phyloP scores from a whole-genome alignment of 805 yeast genomes.

The Middelhovenomyces tepae region DNA sequence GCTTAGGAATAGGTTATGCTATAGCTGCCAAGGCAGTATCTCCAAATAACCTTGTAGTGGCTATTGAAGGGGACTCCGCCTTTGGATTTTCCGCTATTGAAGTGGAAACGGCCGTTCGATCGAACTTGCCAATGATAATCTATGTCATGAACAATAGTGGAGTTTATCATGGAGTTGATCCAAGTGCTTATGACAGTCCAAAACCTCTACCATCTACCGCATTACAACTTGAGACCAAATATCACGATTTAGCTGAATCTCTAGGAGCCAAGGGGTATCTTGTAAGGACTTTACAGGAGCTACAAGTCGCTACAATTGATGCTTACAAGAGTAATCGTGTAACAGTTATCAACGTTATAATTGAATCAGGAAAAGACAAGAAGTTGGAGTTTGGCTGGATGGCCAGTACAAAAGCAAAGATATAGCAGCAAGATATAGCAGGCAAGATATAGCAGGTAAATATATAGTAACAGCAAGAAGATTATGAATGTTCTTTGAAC shows the following conservation, averaged over 20 bases:
- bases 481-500: no score
- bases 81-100: slow-evolving; percentile 70
- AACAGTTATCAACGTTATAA: slow-evolving; percentile 50
- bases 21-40: slow-evolving; percentile 47
- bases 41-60: slow-evolving; percentile 40
- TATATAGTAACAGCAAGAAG: no score
- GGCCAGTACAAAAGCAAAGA: slow-evolving; percentile 36
- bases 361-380: slow-evolving; percentile 46
- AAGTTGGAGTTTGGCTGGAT: slow-evolving; percentile 64
- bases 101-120: slow-evolving; percentile 57
- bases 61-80: slow-evolving; percentile 70
- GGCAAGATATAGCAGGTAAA: no score
- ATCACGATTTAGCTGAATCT: slow-evolving; percentile 46
- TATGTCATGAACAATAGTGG: slow-evolving; percentile 70
- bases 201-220: slow-evolving; percentile 49
- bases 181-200: slow-evolving; percentile 20
- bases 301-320: slow-evolving; percentile 26
- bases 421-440: no score
- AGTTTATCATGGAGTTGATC: slow-evolving; percentile 54
- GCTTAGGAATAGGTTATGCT: slow-evolving; percentile 63
- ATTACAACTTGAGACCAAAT: slow-evolving; percentile 44
- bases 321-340: slow-evolving; percentile 33
- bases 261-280: slow-evolving; percentile 49
- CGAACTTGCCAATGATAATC: slow-evolving; percentile 43
- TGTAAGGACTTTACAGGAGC: slow-evolving; percentile 35